Base-by-base conservation (phyloP, 2,329 filamentous ascomycete species). In the Cercospora beticola region DNA sequence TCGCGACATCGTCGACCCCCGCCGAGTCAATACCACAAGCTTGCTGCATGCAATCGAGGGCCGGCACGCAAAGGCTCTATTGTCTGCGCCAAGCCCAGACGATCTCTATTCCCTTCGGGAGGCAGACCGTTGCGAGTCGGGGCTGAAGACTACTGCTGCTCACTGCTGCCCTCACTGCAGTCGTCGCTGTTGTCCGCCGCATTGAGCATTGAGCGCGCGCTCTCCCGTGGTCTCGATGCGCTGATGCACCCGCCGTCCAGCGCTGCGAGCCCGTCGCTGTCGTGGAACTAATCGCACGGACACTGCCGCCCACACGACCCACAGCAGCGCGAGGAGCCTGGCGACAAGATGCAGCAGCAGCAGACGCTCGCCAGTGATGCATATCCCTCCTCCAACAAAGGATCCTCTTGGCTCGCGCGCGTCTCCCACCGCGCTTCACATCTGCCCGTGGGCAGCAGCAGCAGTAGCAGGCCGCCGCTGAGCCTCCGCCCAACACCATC, bases 391-490 rank as follows among this genome's bases (percentile, higher is more conserved):
- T 21, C 33, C 59, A 62, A 62, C 33, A 46, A 62, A 28, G 36
- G 18, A 63, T 46, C 56, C 49, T 61, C 56, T 36, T 71, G 69
- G 70, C 62, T 69, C 33, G 71, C 73, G 23, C 68, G 75, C 62
- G 76, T 78, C 16, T 72, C 72, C 10, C 74, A 77, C 46, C 71
- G 76, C 58, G 74, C 75, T 36, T 73, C 70, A 49, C 76, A 76
- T 65, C 74, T 76, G 52, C 72, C 72, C 31, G 54, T 31, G 40
- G 36, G 23, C 56, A 62, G 54, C 36, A 40, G 36, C 36, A 40
- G 36, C 36, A 40, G 33, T 7, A 40, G 36, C 58, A 23, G 59
- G 12, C 52, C 40, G 33, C 28, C 33, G 30, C 57, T 65, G 40
- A 68, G 67, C 54, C 31, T 66, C 40, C 67, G 58, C 46, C 58